phyloP scores from a whole-genome alignment of 2,329 filamentous ascomycete genomes.

The Sordariomycetes sp. region DNA sequence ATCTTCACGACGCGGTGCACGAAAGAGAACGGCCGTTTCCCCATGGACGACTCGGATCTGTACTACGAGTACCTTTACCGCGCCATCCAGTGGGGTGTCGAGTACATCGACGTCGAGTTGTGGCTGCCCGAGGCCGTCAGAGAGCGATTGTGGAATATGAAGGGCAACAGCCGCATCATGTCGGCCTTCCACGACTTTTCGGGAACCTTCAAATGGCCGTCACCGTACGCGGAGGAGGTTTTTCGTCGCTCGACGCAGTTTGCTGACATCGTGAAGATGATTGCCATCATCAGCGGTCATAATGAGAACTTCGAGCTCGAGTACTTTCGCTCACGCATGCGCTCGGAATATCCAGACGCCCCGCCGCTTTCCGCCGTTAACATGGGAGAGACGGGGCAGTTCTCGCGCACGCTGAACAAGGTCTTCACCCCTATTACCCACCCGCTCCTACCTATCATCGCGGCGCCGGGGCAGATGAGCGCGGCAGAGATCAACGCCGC shows the following conservation, averaged over 20 bases:
- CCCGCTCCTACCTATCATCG: constrained; percentile 71
- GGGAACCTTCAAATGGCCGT: constrained; percentile 74
- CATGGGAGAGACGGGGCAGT: constrained; percentile 78
- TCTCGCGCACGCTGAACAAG: constrained; percentile 74
- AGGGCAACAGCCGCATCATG: constrained; percentile 75
- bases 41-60: constrained; percentile 66
- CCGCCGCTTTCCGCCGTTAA: constrained; percentile 76
- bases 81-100: constrained; percentile 80
- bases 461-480: constrained; percentile 76
- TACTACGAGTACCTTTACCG: constrained; percentile 74
- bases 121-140: constrained; percentile 75
- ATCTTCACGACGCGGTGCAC: constrained; percentile 81
- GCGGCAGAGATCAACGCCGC: constrained; percentile 77
- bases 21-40: constrained; percentile 73
- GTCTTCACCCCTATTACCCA: constrained; percentile 86
- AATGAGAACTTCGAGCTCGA: constrained; percentile 87
- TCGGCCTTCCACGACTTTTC: constrained; percentile 90
- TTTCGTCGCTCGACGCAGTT: constrained; percentile 64
- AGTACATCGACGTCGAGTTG: constrained; percentile 82
- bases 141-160: constrained; percentile 53
- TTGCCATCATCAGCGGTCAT: constrained; percentile 68
- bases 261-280: constrained; percentile 86
- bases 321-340: constrained; percentile 73
- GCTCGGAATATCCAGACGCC: constrained; percentile 53
- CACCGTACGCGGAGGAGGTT: constrained; percentile 57